These are phyloP conservation scores for Grosmannia clavigera DNA, from an alignment of 2,329 filamentous ascomycete genomes.

Conservation along the genomic window DNA sequence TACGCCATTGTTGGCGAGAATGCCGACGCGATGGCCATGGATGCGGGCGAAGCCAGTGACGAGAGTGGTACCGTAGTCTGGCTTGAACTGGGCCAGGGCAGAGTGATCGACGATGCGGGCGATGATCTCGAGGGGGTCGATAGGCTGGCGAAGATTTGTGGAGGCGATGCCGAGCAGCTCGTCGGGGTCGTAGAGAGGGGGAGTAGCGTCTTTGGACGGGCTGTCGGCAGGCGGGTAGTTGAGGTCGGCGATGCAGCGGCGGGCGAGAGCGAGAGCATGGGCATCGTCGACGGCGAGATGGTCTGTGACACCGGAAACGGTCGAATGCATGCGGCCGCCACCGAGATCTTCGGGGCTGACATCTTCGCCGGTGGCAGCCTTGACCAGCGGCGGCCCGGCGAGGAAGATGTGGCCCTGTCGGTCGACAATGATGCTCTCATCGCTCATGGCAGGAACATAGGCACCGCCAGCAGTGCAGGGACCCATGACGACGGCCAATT, in stretches of 20 bases:
- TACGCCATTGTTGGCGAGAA: conserved; percentile 93
- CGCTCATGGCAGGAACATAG: conserved; percentile 94
- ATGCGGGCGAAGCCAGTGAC: conserved; percentile 87
- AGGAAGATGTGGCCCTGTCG: conserved; percentile 97
- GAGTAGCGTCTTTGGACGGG: conserved; percentile 35
- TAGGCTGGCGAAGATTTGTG: conserved; percentile 74
- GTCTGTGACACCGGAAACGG: conserved; percentile 85
- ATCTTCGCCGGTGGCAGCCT: conserved; percentile 87
- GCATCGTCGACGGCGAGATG: conserved; percentile 91
- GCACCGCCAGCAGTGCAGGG: conserved; percentile 92
- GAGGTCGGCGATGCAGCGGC: conserved; percentile 74
- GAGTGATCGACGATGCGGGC: conserved; percentile 86
- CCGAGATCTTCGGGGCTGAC: conserved; percentile 86
- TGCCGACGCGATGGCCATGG: conserved; percentile 81
- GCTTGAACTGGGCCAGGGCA: conserved; percentile 89
- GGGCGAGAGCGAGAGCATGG: conserved; percentile 75
- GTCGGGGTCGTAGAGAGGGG: conserved; percentile 66
- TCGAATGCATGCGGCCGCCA: conserved; percentile 79
- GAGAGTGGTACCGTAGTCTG: conserved; percentile 74
- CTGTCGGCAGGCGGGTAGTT: conserved; percentile 49
- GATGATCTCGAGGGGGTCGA: conserved; percentile 83
- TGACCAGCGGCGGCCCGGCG: conserved; percentile 85
- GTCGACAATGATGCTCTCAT: conserved; percentile 93
- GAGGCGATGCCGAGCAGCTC: conserved; percentile 84
- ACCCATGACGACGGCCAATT: conserved; percentile 93